Base-by-base conservation (phyloP, 2,329 filamentous ascomycete species). In the Xylariaceae sp. region DNA sequence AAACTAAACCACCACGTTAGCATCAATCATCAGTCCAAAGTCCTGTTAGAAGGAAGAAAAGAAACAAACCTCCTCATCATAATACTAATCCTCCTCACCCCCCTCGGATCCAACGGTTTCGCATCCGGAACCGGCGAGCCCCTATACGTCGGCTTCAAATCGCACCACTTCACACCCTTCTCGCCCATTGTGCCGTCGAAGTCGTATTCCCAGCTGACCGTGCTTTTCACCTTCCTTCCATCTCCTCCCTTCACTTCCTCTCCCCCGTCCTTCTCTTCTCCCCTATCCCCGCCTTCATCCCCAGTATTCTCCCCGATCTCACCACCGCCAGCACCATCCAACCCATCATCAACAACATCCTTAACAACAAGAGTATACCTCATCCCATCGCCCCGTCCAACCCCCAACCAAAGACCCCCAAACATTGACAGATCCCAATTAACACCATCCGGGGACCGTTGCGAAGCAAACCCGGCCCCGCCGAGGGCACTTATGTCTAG, bases 391-490 rank as follows among this genome's bases (percentile, higher is more conserved):
- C 78, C 76, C 51, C 77, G 72, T 5, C 69, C 68, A 11, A 89
- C 69, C 45, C 77, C 70, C 3, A 91, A 65, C 63, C 79, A 72
- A 23, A 91, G 73, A 2, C 88, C 88, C 51, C 84, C 79, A 66
- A 86, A 88, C 9, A 66, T 69, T 1, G 80, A 81, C 6, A 94
- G 74, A 67, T 94, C 82, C 81, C 88, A 88, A 23, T 75, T 74
- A 11, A 79, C 73, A 45, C 80, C 75, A 6, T 85, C 82, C 45
- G 78, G 80, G 3, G 87, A 91, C 51, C 87, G 82, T 71, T 93
- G 90, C 3, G 87, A 90, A 8, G 90, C 90, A 70, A 95, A 94
- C 4, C 90, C 90, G 0, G 90, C 90, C 35, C 89, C 89, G 30
- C 89, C 89, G 0, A 94, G 83, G 0, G 88, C 85, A 56, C 80